Base-by-base conservation (phyloP, 257 asterid species). In the Echites panduratus region DNA sequence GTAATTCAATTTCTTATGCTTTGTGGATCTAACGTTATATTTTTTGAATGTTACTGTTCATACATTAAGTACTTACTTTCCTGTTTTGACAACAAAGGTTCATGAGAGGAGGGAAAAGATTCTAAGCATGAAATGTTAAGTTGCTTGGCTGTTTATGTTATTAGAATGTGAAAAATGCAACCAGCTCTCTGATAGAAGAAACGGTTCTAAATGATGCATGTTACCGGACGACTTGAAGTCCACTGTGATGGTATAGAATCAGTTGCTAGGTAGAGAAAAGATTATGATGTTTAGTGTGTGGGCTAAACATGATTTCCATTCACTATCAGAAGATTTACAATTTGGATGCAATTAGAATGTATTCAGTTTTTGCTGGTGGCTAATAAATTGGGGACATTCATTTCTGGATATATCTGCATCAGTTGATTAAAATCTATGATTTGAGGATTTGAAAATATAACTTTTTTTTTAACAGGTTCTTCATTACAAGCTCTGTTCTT, bases 401-500 rank as follows among this genome's bases (percentile, higher is more conserved):
- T 9, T 61, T 49, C 11, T 27, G 35, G 48, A 29, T 47, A 12
- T 47, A 52, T 12, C 11, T n/a, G 22, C 17, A 8, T 38, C 13
- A 50, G 20, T 32, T 41, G 72, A 65, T 35, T 8, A 20, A 40
- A 53, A 66, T 43, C 71, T 66, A 10, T 5, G 71, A 22, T 43
- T 44, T 16, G 35, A 43, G 27, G 40, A 67, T 53, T 24, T 35
- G 65, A 73, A 49, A 4, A 10, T 64, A 35, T 68, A 61, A 56
- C 72, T 75, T 45, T 29, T 74, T 48, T 66, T 74, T 35, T 79
- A 77, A 32, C 96, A 95, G 99, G 87, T 95, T 95, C 85, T 95
- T 90, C 71, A 89, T 95, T 56, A 92, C 99, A 24, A 95, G 99
- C 85, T 78, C 98, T 32, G 89, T 95, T 79, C 97, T 92, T 77